Percentiles rank a stretch among this genome's conserved stretches.
phyloP scores from a whole-genome alignment of 1,139 yeast genomes.

The Diutina pseudorugosa region DNA sequence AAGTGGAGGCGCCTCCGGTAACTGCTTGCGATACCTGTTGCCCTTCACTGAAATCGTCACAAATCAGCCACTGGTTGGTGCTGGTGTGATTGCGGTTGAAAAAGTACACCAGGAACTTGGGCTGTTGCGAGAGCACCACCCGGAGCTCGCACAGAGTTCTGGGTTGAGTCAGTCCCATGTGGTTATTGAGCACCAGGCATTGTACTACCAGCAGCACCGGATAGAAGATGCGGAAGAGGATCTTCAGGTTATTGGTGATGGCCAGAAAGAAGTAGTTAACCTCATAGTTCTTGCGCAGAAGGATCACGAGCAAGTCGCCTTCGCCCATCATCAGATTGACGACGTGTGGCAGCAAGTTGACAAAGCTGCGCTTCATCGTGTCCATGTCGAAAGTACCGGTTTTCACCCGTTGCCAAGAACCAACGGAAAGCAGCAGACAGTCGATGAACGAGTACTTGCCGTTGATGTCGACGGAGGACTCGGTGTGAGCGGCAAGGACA shows the following conservation, averaged over 20 bases:
- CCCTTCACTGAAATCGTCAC: conserved; percentile 75
- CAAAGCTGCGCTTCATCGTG: conserved; percentile 29
- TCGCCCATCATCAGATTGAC: conserved; percentile 49
- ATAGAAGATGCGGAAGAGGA: conserved; percentile 58
- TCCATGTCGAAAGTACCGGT: conserved; percentile 41
- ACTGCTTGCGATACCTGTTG: conserved; percentile 65
- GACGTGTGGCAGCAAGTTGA: conserved; percentile 55
- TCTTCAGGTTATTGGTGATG: conserved; percentile 50
- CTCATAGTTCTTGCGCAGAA: conserved; percentile 58
- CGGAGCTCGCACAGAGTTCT: conserved; percentile 39
- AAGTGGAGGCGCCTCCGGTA: conserved; percentile 26
- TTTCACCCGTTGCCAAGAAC: conserved; percentile 68
- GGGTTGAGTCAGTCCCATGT: conserved; percentile 19
- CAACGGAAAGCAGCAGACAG: conserved; percentile 55
- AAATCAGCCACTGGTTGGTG: conserved; percentile 66
- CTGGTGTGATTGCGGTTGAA: conserved; percentile 36
- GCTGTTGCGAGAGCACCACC: conserved; percentile 42
- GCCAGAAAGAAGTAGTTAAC: conserved; percentile 67
- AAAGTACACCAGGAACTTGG: conserved; percentile 68
- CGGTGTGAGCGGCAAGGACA: conserved; percentile 4
- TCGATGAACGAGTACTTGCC: conserved; percentile 60
- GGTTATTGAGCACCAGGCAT: conserved; percentile 36
- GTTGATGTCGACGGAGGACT: conserved; percentile 42
- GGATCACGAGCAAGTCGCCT: conserved; percentile 56
- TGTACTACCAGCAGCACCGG: conserved; percentile 38